Percentiles rank a stretch among this genome's conserved stretches.
These are phyloP conservation scores for Helicostylum pulchrum DNA, from an alignment of 192 early-diverging fungal species.

Conservation along the genomic window DNA sequence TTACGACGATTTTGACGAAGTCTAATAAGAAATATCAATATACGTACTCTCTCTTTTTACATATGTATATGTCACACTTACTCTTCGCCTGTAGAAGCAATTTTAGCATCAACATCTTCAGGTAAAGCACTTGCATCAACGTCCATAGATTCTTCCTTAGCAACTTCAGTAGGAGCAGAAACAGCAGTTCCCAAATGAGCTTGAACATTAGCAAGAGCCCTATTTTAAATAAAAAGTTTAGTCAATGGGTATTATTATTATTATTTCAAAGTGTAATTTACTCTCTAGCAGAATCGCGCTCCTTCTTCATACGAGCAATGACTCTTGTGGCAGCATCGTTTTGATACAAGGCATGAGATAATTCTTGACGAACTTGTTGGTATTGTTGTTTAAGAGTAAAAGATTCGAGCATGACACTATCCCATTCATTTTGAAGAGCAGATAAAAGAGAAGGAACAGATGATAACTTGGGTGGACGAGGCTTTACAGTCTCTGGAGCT, in stretches of 20 bases:
- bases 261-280: constrained; percentile 22
- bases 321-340: constrained; percentile 95
- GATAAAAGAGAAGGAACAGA: constrained; percentile 88
- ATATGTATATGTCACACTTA: constrained; percentile 24
- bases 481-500: constrained; percentile 68
- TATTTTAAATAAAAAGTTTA: constrained; percentile 21
- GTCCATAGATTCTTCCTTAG: constrained; percentile 46
- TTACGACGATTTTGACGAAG: constrained; percentile 54
- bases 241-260: not conserved
- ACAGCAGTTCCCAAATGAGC: constrained; percentile 53
- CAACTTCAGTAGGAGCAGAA: constrained; percentile 26
- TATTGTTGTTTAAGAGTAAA: constrained; percentile 91
- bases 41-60: not conserved
- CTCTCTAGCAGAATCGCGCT: constrained; percentile 87
- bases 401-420: constrained; percentile 92
- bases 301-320: constrained; percentile 86
- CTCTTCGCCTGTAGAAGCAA: constrained; percentile 49
- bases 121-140: constrained; percentile 45
- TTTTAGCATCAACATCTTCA: constrained; percentile 46
- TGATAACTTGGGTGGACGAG: constrained; percentile 85
- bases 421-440: constrained; percentile 95
- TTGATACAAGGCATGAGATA: constrained; percentile 92
- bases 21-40: constrained; percentile 38
- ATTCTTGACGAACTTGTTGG: constrained; percentile 85
- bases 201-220: constrained; percentile 58